Percentiles rank a stretch among this genome's conserved stretches.
Conservation (phyloP, 108 stramenopile species). For the Conticribra guillardii region DNA sequence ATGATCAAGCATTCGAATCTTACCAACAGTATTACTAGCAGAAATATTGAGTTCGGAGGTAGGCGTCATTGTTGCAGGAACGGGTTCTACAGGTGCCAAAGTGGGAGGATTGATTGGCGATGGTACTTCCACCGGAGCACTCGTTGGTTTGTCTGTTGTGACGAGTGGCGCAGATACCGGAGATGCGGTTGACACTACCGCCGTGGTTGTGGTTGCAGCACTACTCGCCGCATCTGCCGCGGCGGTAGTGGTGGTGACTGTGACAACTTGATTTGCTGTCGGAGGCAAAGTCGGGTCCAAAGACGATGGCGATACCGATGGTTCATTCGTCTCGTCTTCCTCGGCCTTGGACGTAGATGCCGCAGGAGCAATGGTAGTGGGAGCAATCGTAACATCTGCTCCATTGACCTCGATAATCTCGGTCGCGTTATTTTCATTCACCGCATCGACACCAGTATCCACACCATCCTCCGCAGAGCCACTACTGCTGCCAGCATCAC, state of each 20-base stretch:
- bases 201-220: background rate
- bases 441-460: background rate
- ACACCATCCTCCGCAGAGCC: slow-evolving; percentile 4
- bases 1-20: too few species aligned
- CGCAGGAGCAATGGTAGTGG: background rate
- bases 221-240: background rate
- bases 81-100: background rate
- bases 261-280: background rate
- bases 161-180: background rate
- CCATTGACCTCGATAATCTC: too few species aligned
- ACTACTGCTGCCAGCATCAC: background rate
- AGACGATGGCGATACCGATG: background rate
- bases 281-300: background rate
- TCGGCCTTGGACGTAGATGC: too few species aligned
- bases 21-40: too few species aligned
- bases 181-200: background rate
- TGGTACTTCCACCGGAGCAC: background rate
- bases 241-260: too few species aligned
- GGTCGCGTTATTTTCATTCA: too few species aligned
- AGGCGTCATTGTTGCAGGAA: background rate
- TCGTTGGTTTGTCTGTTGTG: background rate
- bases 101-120: background rate
- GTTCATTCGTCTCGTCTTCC: too few species aligned
- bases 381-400: too few species aligned
- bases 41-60: too few species aligned